Conservation (phyloP, 2,329 filamentous ascomycete species). For the Pseudogymnoascus sp. region DNA sequence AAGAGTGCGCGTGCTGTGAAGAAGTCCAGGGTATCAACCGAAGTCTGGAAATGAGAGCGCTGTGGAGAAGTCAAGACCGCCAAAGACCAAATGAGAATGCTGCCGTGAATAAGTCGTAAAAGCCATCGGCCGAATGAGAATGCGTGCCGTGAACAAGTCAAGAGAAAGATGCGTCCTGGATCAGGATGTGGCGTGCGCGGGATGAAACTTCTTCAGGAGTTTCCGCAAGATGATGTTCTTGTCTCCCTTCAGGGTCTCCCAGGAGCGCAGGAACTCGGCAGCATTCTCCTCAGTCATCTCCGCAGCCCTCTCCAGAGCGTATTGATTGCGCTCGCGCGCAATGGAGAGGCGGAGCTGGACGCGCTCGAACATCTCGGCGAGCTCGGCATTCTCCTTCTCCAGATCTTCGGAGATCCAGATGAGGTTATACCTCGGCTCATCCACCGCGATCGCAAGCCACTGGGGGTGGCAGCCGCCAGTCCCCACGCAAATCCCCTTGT, state of each 20-base stretch:
- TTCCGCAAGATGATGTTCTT: neutral
- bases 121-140: neutral
- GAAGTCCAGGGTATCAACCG: neutral
- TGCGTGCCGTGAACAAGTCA: neutral
- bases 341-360: neutral
- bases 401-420: neutral
- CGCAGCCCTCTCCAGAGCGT: neutral
- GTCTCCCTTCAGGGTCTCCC: neutral
- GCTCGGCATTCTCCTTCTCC: neutral
- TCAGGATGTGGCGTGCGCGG: neutral
- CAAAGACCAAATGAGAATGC: neutral
- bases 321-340: neutral
- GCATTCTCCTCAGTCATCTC: neutral
- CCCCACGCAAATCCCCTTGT: neutral
- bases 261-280: neutral
- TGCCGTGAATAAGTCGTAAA: neutral
- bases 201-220: neutral
- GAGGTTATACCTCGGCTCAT: neutral
- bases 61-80: neutral
- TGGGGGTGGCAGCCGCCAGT: neutral
- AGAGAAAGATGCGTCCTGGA: neutral
- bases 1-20: neutral
- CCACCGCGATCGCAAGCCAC: neutral
- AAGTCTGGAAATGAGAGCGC: neutral
- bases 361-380: neutral